Evolutionary conservation across 2,329 filamentous ascomycete species (phyloP), one percentile per base, ranked within the genome.

Genomic region (Leptographium wingfieldii): DNA sequence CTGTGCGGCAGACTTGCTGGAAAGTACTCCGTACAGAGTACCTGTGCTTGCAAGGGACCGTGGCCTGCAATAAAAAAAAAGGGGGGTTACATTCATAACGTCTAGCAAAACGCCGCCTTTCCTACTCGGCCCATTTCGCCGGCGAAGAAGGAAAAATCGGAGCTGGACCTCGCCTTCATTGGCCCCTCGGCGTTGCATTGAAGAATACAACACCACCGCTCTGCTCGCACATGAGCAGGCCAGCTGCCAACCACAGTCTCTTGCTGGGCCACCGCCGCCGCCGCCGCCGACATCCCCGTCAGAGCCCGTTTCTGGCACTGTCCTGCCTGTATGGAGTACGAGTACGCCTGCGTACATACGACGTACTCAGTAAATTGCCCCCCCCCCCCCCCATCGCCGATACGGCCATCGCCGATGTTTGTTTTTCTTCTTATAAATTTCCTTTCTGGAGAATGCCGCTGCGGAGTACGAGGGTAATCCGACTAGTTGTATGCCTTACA

Each of bases 41-140:
- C 22, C n/a, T 6, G 43, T 48, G 43, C 43, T 48, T 16, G 43
- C 12, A 54, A 46, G 46, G 33, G 22, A 31, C 22, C 19, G 48
- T 40, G 33, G 31, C 12, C n/a, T 43, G 46, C 33, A 25, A 38
- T 35, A 5, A 46, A 29, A 40, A 46, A 33, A 54, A 57, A 35
- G 49, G 57, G 55, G 59, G 57, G 59, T 61, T 59, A 27, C 59
- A 62, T 62, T 60, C 40, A 52, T 11, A 38, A 60, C 51, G n/a
- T 52, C 48, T 49, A 48, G 56, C 55, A 31, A 40, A 60, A 59
- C 53, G 27, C 43, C 61, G 59, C 59, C 57, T 61, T 61, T 61
- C 59, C 61, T 63, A 61, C 57, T 61, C 52, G 56, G 61, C 59
- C 52, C 43, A 57, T 59, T 62, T 55, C 61, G 43, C 59, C 59